Evolutionary conservation across 1,284 basidiomycete species (phyloP).

Genomic region (Golubevia sp.): DNA sequence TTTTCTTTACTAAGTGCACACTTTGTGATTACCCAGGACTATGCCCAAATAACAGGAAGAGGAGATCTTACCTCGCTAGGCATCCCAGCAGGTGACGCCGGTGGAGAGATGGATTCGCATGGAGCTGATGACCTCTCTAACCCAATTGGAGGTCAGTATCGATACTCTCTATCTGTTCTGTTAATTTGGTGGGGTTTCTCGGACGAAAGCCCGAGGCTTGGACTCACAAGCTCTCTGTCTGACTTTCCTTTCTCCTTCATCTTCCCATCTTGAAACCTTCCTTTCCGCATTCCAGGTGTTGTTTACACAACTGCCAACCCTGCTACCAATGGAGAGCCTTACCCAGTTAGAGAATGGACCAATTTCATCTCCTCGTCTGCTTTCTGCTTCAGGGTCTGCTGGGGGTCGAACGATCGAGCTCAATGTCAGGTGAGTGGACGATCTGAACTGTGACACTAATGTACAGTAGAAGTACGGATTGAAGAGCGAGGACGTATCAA

Average conservation of each 20-base stretch:
- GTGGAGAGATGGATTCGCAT: conserved; percentile 54
- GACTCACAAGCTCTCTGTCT: too few relatives aligned
- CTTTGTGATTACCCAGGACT: conserved; percentile 28
- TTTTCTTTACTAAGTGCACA: neutral
- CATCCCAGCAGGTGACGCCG: conserved; percentile 32
- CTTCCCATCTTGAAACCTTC: too few relatives aligned
- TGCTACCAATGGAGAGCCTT: conserved; percentile 22
- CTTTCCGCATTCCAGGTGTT: too few relatives aligned
- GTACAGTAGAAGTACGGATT: too few relatives aligned
- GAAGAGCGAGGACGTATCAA: too few relatives aligned
- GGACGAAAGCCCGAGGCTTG: too few relatives aligned
- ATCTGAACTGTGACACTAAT: too few relatives aligned
- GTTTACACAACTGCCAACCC: conserved; percentile 49
- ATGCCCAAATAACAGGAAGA: conserved; percentile 50
- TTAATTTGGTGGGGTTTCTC: too few relatives aligned
- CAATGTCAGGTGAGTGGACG: too few relatives aligned
- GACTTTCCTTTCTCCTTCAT: too few relatives aligned
- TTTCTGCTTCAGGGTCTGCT: conserved; percentile 53
- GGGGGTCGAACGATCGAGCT: too few relatives aligned
- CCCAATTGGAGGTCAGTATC: conserved; percentile 49
- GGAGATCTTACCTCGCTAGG: conserved; percentile 39
- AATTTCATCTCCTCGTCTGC: conserved; percentile 49
- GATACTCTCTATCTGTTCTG: too few relatives aligned
- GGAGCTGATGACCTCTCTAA: conserved; percentile 48
- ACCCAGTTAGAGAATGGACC: conserved; percentile 34